Evolutionary conservation across 768 basidiomycete genomes (phyloP).

Genomic region (Udeniomyces megalosporus): DNA sequence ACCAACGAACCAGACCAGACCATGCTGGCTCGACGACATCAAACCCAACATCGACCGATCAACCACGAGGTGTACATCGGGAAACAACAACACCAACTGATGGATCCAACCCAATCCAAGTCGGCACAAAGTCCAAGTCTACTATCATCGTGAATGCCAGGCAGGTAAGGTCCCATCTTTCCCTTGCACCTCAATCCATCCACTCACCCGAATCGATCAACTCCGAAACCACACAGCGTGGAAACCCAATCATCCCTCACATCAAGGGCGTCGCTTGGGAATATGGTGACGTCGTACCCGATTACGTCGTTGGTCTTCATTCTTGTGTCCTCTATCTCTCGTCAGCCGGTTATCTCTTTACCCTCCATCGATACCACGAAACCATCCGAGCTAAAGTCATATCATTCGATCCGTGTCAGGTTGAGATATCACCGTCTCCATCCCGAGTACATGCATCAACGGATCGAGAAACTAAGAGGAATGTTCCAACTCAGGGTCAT

Average conservation of each 20-base stretch:
- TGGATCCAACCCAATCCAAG: background rate
- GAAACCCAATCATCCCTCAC: conserved; percentile 73
- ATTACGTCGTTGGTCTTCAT: conserved; percentile 90
- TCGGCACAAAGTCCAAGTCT: conserved; percentile 16
- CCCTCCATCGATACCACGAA: background rate
- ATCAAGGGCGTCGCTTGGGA: conserved; percentile 84
- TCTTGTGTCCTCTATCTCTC: conserved; percentile 85
- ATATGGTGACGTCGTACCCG: conserved; percentile 80
- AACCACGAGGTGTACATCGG: no score
- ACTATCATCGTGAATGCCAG: conserved; percentile 26
- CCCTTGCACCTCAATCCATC: background rate
- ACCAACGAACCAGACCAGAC: no score
- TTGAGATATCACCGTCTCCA: conserved; percentile 89
- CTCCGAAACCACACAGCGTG: conserved; percentile 37
- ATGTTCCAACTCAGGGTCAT: conserved; percentile 71
- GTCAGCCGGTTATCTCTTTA: conserved; percentile 30
- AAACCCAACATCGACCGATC: no score
- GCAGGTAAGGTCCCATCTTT: conserved; percentile 21
- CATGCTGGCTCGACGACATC: no score
- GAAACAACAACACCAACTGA: background rate
- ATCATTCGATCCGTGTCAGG: conserved; percentile 33
- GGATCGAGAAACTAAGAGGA: conserved; percentile 70
- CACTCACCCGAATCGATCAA: no score
- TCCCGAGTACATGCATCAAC: conserved; percentile 85
- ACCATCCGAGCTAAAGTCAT: background rate